Evolutionary conservation across 2,329 filamentous ascomycete species (phyloP), one percentile per base, ranked within the genome.

Genomic region (Xylariales sp.): DNA sequence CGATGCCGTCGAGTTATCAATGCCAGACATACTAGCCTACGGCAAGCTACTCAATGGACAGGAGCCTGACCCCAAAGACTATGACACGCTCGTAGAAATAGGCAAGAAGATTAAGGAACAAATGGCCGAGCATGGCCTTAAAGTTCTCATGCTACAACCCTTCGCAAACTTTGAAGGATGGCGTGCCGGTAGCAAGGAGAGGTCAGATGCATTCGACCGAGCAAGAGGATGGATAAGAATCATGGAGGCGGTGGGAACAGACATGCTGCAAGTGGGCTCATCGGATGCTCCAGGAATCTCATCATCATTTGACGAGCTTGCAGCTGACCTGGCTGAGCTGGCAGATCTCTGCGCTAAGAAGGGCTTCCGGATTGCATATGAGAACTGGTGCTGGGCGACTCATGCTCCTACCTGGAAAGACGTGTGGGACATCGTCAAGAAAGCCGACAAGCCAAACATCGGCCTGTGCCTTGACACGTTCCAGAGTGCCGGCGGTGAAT

Each of bases 311-410:
- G 63, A 66, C 1, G 63, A 69, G 7, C 69, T 86, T 15, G 75
- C 83, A 0, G 54, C 60, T 0, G 84, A 89, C 50, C 68, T 90
- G 0, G 70, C 70, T 1, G 70, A 80, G 43, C 65, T 90, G 5
- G 80, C 78, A 2, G 80, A 85, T 41, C 62, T 84, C 38, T 68
- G 85, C 1, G 73, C 73, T 0, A 57, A 68, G 16, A 70, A 76
- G 34, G 70, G 71, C 0, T 76, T 80, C 56, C 71, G 75, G 5
- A 64, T 90, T 14, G 84, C 84, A 0, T 90, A 89, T 51, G 85
- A 90, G 62, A 88, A 89, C 55, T 89, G 84, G 84, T 88, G 84
- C 61, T 90, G 85, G 86, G 80, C 80, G 0, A 86, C 84, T 0
- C 75, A 80, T 36, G 82, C 84, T 0, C 75, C 81, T 0, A 70